Percentiles rank a stretch among this genome's conserved stretches.
Evolutionary conservation across 768 basidiomycete genomes (phyloP).

Genomic region (Russula foetens): DNA sequence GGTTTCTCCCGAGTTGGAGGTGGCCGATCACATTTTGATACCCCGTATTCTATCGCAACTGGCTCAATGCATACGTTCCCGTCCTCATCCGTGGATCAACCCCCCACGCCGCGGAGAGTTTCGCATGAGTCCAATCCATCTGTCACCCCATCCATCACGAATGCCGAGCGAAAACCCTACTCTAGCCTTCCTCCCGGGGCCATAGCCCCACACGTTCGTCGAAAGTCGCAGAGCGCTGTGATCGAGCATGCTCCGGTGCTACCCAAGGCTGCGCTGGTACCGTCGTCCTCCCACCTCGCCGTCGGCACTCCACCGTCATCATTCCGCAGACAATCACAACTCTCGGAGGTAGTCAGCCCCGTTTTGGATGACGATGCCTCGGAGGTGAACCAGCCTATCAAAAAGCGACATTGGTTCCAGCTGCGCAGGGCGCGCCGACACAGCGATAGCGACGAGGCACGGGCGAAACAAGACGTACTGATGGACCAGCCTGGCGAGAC

Average conservation of each 20-base stretch:
- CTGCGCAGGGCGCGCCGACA: slow-evolving; percentile 18
- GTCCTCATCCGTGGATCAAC: slow-evolving; percentile 55
- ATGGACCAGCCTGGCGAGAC: neutral
- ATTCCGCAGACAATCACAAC: slow-evolving; percentile 12
- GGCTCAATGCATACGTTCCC: slow-evolving; percentile 29
- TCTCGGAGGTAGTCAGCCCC: slow-evolving; percentile 14
- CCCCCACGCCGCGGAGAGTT: slow-evolving; percentile 4
- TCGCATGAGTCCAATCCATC: slow-evolving; percentile 18
- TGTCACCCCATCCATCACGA: slow-evolving; percentile 17
- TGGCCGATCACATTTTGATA: slow-evolving; percentile 76
- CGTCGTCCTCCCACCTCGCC: neutral
- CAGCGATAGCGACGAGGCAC: slow-evolving; percentile 14
- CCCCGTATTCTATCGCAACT: slow-evolving; percentile 71
- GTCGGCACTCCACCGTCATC: neutral
- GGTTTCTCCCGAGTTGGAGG: slow-evolving; percentile 87
- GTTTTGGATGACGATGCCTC: slow-evolving; percentile 15
- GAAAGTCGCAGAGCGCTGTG: slow-evolving; percentile 77
- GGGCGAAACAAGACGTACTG: neutral
- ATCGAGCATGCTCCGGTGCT: slow-evolving; percentile 49
- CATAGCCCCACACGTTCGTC: slow-evolving; percentile 62
- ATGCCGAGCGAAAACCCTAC: slow-evolving; percentile 19
- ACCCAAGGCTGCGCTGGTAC: neutral
- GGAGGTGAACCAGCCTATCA: slow-evolving; percentile 14
- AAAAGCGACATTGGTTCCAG: slow-evolving; percentile 20
- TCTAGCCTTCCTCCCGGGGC: slow-evolving; percentile 50